Conservation (phyloP, 768 basidiomycete species). For the Paxillus involutus region DNA sequence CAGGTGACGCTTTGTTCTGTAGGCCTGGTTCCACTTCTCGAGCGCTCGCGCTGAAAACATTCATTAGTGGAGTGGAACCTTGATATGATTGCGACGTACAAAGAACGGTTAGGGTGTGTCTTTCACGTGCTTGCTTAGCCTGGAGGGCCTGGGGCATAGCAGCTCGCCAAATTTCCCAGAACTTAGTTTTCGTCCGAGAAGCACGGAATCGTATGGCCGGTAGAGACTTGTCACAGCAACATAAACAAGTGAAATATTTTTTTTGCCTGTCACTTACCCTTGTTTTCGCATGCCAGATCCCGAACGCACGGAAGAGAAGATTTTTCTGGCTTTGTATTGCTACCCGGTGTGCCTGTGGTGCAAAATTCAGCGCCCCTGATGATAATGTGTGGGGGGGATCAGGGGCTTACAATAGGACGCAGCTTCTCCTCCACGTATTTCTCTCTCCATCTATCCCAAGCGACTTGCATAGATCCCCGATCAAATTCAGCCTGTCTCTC, state of each 20-base stretch:
- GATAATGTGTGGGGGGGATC: background rate
- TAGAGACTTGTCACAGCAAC: constrained; percentile 50
- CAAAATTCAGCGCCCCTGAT: constrained; percentile 6
- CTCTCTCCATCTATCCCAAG: constrained; percentile 83
- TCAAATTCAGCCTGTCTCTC: constrained; percentile 65
- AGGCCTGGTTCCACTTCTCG: constrained; percentile 65
- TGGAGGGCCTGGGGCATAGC: constrained; percentile 71
- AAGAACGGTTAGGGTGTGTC: constrained; percentile 51
- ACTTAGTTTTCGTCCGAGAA: constrained; percentile 54
- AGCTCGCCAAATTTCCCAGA: constrained; percentile 66
- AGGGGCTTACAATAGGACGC: constrained; percentile 57
- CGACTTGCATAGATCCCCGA: constrained; percentile 45
- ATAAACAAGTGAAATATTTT: constrained; percentile 7
- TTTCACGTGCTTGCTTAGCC: constrained; percentile 63
- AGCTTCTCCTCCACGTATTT: constrained; percentile 64
- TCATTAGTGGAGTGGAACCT: constrained; percentile 6
- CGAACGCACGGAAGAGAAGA: constrained; percentile 65
- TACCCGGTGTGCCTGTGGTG: constrained; percentile 43
- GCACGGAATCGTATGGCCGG: constrained; percentile 81
- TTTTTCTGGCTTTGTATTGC: constrained; percentile 58
- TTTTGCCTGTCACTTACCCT: constrained; percentile 43
- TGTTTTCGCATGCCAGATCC: constrained; percentile 74
- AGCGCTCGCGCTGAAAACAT: constrained; percentile 46
- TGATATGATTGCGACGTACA: constrained; percentile 43
- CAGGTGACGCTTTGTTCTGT: constrained; percentile 68